phyloP scores from a whole-genome alignment of 2,329 filamentous ascomycete species.

The Penicillium decumbens region DNA sequence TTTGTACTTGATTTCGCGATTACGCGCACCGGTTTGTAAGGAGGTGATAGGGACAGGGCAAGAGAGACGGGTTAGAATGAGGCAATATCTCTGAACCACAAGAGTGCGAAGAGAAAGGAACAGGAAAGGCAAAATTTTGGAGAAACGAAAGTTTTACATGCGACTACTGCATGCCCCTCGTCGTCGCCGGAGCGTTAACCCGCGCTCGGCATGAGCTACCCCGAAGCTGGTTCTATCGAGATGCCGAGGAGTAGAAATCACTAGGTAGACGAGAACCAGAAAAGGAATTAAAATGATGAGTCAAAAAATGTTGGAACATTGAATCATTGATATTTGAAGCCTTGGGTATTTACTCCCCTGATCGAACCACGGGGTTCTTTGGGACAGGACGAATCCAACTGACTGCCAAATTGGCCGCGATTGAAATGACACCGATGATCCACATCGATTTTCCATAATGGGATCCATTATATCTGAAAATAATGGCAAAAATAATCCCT shows the following conservation, averaged over 20 bases:
- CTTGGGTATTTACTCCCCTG: not conserved
- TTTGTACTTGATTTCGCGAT: not conserved
- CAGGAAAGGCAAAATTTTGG: not conserved
- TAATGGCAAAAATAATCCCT: slow-evolving; percentile 76
- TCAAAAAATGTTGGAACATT: not conserved
- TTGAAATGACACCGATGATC: slow-evolving; percentile 74
- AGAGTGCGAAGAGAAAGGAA: not conserved
- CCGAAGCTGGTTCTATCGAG: slow-evolving; percentile 15
- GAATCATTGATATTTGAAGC: not conserved
- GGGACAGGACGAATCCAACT: slow-evolving; percentile 59
- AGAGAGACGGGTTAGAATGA: not conserved
- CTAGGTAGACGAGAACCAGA: not conserved
- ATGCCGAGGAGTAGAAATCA: slow-evolving; percentile 5
- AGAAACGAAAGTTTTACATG: not conserved
- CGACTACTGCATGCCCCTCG: slow-evolving; percentile 9
- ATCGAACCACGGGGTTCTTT: slow-evolving; percentile 44
- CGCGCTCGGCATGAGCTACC: slow-evolving; percentile 24
- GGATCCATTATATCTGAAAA: slow-evolving; percentile 69
- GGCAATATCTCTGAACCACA: not conserved
- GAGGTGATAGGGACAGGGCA: not conserved
- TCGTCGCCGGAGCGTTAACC: slow-evolving; percentile 17
- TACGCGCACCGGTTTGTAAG: not conserved
- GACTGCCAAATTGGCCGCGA: slow-evolving; percentile 64
- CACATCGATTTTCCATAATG: slow-evolving; percentile 69
- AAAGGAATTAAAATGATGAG: not conserved